phyloP scores from a whole-genome alignment of 225 moss, liverwort and hornwort genomes.

The Anthoceros angustus region DNA sequence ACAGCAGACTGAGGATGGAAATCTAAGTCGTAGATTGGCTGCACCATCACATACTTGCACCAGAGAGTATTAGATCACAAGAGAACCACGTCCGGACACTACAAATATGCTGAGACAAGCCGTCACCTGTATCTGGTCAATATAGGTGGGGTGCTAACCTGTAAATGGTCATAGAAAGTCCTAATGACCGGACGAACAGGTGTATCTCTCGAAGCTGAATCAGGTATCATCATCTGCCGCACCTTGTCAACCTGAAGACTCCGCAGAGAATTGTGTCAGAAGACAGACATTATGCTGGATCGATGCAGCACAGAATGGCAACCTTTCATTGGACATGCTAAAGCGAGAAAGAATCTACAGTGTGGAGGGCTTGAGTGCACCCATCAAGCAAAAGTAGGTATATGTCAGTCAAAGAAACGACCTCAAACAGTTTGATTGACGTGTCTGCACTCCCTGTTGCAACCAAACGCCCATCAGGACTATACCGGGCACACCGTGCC shows the following conservation, averaged over 20 bases:
- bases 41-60: constrained; percentile 9
- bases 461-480: constrained; percentile 84
- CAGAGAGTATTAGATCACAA: not conserved
- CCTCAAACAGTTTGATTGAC: constrained; percentile 81
- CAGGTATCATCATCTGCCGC: constrained; percentile 80
- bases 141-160: constrained; percentile 15
- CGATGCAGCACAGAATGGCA: not conserved
- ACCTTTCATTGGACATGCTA: too few species aligned
- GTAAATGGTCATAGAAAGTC: constrained; percentile 90
- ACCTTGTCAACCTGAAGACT: constrained; percentile 62
- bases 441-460: constrained; percentile 92
- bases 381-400: too few species aligned
- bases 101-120: not conserved
- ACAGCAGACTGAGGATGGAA: constrained; percentile 88
- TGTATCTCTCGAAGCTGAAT: constrained; percentile 44
- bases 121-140: not conserved
- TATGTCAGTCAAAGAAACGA: not conserved
- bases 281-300: not conserved
- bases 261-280: not conserved
- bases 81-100: not conserved
- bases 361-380: too few species aligned
- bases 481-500: constrained; percentile 87
- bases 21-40: constrained; percentile 92
- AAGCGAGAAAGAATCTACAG: too few species aligned
- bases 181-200: constrained; percentile 80